These are phyloP conservation scores for Phaseolus coccineus DNA, from an alignment of 331 rosid genomes.

Conservation along the genomic window DNA sequence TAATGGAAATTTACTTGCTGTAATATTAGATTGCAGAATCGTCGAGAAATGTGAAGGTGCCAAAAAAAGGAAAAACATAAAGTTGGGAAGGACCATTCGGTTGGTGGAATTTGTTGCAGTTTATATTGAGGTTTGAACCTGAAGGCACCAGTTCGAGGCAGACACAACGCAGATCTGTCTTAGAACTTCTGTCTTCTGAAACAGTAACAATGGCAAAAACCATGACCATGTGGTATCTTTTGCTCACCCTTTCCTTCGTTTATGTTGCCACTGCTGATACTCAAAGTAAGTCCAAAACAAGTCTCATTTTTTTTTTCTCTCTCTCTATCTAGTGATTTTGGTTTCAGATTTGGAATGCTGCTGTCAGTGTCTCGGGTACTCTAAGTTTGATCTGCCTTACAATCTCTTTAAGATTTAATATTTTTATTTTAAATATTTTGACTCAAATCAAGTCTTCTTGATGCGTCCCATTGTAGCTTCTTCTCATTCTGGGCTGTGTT, in stretches of 20 bases:
- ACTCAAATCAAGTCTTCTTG: background rate
- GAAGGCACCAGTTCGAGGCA: conserved; percentile 31
- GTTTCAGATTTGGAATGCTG: conserved; percentile 41
- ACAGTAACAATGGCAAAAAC: conserved; percentile 59
- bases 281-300: conserved; percentile 60
- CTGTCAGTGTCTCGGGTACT: conserved; percentile 1
- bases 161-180: conserved; percentile 38
- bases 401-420: background rate
- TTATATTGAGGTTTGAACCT: conserved; percentile 1
- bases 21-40: conserved; percentile 14
- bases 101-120: conserved; percentile 39
- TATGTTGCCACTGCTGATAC: conserved; percentile 45
- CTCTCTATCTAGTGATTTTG: background rate
- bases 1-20: conserved; percentile 6
- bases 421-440: background rate
- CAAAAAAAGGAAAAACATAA: background rate
- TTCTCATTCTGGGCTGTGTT: conserved; percentile 27
- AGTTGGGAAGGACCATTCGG: conserved; percentile 35
- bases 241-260: conserved; percentile 50
- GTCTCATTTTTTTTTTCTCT: too few species aligned
- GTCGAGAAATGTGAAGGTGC: background rate
- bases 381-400: conserved; percentile 48
- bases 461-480: conserved; percentile 33
- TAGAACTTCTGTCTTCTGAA: conserved; percentile 15
- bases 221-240: conserved; percentile 38